phyloP scores from a whole-genome alignment of 1,284 basidiomycete genomes.

The Abortiporus biennis region DNA sequence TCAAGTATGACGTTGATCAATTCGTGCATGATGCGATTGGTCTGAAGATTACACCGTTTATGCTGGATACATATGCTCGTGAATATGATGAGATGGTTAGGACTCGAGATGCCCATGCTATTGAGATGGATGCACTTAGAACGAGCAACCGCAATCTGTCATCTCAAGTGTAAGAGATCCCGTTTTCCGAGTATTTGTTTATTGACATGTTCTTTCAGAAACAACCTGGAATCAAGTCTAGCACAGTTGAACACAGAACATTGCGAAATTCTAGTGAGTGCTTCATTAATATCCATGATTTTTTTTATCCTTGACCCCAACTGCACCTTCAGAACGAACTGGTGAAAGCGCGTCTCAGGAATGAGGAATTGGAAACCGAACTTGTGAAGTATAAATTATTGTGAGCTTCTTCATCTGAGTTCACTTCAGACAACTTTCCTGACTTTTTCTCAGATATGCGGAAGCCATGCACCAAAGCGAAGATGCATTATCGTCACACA shows the following conservation, averaged over 20 bases:
- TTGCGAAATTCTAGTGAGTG: conserved; percentile 62
- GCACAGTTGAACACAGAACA: conserved; percentile 80
- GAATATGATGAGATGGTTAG: conserved; percentile 77
- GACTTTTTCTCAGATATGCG: conserved; percentile 56
- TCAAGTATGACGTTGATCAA: conserved; percentile 63
- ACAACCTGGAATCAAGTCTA: conserved; percentile 71
- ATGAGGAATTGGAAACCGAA: conserved; percentile 88
- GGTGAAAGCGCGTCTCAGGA: conserved; percentile 78
- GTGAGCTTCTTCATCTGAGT: conserved; percentile 38
- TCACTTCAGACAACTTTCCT: conserved; percentile 4
- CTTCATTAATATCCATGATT: background rate
- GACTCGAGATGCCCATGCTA: conserved; percentile 70
- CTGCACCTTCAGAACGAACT: conserved; percentile 79
- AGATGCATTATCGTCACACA: conserved; percentile 70
- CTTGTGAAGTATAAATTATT: conserved; percentile 88
- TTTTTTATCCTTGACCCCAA: too few species aligned
- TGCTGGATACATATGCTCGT: conserved; percentile 83
- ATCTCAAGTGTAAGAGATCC: conserved; percentile 66
- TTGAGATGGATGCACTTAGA: conserved; percentile 77
- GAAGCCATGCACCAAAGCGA: conserved; percentile 84
- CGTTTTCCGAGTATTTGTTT: background rate
- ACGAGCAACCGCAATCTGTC: conserved; percentile 75
- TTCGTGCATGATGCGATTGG: conserved; percentile 84
- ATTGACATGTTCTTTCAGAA: conserved; percentile 38
- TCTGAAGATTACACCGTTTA: conserved; percentile 84